Evolutionary conservation across 2,329 filamentous ascomycete species (phyloP).

Genomic region (Diaporthe australafricana): DNA sequence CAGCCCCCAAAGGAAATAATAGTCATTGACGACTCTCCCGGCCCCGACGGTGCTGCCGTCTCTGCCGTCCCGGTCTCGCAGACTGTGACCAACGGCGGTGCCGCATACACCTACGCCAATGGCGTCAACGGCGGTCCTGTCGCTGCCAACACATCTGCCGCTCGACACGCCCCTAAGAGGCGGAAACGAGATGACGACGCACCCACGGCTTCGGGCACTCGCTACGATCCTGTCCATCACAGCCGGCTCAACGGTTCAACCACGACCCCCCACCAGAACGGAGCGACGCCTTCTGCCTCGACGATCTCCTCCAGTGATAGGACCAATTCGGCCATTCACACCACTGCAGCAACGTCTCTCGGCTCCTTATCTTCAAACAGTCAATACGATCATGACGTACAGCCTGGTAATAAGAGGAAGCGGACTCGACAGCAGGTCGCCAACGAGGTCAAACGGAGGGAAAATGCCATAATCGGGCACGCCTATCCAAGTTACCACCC

Average conservation of each 20-base stretch:
- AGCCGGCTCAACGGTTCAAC: conserved; percentile 75
- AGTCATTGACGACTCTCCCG: conserved; percentile 81
- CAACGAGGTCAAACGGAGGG: conserved; percentile 83
- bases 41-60: conserved; percentile 57
- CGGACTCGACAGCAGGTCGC: conserved; percentile 83
- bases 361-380: conserved; percentile 74
- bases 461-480: conserved; percentile 77
- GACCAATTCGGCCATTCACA: conserved; percentile 83
- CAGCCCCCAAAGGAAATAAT: conserved; percentile 87
- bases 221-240: conserved; percentile 79
- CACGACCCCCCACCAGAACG: conserved; percentile 76
- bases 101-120: conserved; percentile 48
- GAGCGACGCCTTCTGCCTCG: conserved; percentile 71
- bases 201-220: conserved; percentile 45
- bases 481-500: conserved; percentile 85
- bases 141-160: conserved; percentile 41
- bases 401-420: conserved; percentile 89
- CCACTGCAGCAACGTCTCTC: conserved; percentile 89
- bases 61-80: conserved; percentile 49
- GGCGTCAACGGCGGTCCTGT: conserved; percentile 42
- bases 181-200: conserved; percentile 73
- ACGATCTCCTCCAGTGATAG: conserved; percentile 82
- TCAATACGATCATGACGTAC: conserved; percentile 74
- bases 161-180: conserved; percentile 75
- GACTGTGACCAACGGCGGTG: conserved; percentile 50